Conservation (phyloP, 225 moss, liverwort and hornwort genomes). For the Pseudoscleropodium purum region DNA sequence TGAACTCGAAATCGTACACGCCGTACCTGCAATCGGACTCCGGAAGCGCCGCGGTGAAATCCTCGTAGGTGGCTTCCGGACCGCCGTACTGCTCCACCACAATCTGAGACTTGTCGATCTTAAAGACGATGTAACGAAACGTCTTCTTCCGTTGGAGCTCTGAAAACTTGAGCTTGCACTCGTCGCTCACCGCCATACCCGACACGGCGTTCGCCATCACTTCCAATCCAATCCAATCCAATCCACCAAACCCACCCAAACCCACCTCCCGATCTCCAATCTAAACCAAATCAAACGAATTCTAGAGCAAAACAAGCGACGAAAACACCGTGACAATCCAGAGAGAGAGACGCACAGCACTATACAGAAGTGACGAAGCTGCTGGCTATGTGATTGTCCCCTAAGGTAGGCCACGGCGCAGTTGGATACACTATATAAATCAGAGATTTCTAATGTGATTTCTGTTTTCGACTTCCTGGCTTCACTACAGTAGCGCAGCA, state of each 20-base stretch:
- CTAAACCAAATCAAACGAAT: background rate
- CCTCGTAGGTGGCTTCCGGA: conserved; percentile 66
- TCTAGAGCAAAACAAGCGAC: background rate
- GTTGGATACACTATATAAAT: background rate
- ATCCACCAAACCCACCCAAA: background rate
- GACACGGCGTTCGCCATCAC: conserved; percentile 82
- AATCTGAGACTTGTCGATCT: conserved; percentile 83
- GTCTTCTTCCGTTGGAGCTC: conserved; percentile 89
- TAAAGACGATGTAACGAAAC: conserved; percentile 76
- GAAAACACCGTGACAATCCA: background rate
- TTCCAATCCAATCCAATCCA: background rate
- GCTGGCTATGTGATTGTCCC: background rate
- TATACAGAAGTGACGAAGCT: background rate
- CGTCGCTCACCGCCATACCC: conserved; percentile 83
- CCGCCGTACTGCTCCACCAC: conserved; percentile 72
- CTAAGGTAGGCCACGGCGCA: background rate
- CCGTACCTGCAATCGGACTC: conserved; percentile 80
- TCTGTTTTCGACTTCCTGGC: background rate
- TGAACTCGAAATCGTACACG: conserved; percentile 84
- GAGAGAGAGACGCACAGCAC: background rate
- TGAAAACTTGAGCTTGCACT: conserved; percentile 90
- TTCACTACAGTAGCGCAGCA: too few species aligned
- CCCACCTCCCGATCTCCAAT: background rate
- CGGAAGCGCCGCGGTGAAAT: conserved; percentile 57
- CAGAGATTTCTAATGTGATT: background rate